Evolutionary conservation across 345 rosid species (phyloP), one percentile per base, ranked within the genome.

Genomic region (Ceriops decandra): DNA sequence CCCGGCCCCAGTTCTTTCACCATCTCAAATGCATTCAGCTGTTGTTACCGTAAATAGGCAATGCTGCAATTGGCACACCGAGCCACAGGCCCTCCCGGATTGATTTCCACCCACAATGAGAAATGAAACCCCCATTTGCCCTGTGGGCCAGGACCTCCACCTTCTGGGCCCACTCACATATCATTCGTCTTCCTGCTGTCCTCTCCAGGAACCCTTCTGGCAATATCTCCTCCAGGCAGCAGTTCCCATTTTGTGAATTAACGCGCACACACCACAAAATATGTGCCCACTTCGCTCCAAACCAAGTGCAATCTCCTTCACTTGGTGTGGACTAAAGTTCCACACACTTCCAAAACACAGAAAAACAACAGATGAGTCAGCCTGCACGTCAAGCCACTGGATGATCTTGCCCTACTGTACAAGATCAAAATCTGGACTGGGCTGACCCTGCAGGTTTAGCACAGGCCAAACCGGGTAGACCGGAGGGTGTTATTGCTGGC

Each of bases 201-300:
- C 79, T 73, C 42, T 73, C 78, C 62, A 74, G 42, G 66, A 78
- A 76, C 27, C 82, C 84, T 73, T 80, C 70, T 0, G 84, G 84
- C 0, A 83, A 63, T 59, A 74, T 62, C 47, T 80, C 75, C 52
- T 72, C 76, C 16, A 66, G 31, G 30, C 30, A 22, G n/a, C 10
- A 47, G 30, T 4, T 8, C 1, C 19, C 31, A 31, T 15, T 30
- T 13, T 54, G 30, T 11, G 46, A 15, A 2, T 58, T 42, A 20
- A 51, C 27, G 38, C 70, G 71, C 24, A 69, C 52, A 21, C 66
- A 69, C 74, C 74, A 69, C 6, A 69, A 28, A 75, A 69, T 8
- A 57, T 68, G 22, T 51, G 16, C 66, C 70, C 67, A 21, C 61
- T 57, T 30, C 21, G 57, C 33, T 75, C 78, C 24, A 75, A 46